Base-by-base conservation (phyloP, 176 grass and related monocot genomes). In the Oropetium thomaeum region DNA sequence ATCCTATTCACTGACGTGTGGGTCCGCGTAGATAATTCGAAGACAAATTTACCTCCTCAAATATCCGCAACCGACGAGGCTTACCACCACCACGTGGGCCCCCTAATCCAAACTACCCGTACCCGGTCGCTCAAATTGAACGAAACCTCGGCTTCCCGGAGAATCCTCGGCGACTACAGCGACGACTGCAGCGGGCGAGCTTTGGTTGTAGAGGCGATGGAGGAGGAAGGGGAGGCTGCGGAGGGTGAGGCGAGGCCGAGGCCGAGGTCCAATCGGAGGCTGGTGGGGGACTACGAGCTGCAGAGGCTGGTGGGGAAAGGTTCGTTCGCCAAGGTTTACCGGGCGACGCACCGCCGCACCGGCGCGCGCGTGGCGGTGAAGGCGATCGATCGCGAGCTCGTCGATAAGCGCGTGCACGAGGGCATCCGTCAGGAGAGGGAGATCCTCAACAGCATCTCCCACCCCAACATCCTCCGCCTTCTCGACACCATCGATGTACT, bases 401-500 rank as follows among this genome's bases (percentile, higher is more conserved):
- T 90, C 30, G 79, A 85, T 35, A 69, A 73, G 64, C 69, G 60
- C 69, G 78, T 82, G 37, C 74, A 85, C 71, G 82, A 81, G 15
- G 75, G 79, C 27, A 81, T 90, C 59, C 75, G 87, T n/a, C 73
- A 88, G 81, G 87, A 93, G 82, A 85, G 81, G 64, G 40, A 39
- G 35, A 85, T 93, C 69, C 91, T 90, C 23, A 65, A 34, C 65
- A 65, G 64, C 70, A 59, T 93, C 74, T 85, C 71, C 23, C 91
- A 88, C 71, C 82, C 87, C 78, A 90, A 93, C 75, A 83, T 93
- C 85, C 81, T 90, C 64, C 87, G 82, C 60, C 70, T 90, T 45
- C 35, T 85, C 79, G 25, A 83, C 70, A 81, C 82, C 69, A 85
- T 90, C 82, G 52, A 93, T 70, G 91, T 88, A 58, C 15, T 59